These are phyloP conservation scores for Aureobasidium pullulans DNA, from an alignment of 2,329 filamentous ascomycete genomes.

Conservation along the genomic window DNA sequence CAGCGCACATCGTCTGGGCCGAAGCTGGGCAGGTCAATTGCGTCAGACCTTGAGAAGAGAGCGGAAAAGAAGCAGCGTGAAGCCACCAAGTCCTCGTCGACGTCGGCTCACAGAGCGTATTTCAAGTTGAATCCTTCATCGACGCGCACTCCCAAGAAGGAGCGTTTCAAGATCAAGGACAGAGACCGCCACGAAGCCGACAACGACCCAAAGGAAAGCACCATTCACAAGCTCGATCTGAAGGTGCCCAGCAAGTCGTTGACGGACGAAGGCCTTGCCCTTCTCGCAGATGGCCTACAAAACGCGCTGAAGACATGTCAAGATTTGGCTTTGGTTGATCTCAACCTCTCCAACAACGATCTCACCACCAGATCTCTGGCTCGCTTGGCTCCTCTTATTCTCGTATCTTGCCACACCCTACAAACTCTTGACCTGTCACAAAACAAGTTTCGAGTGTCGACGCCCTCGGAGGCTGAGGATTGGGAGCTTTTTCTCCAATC, in stretches of 20 bases:
- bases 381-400: constrained; percentile 35
- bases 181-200: constrained; percentile 10
- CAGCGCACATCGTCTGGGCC: constrained; percentile 40
- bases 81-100: constrained; percentile 16
- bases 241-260: constrained; percentile 39
- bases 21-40: constrained; percentile 39
- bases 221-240: constrained; percentile 34
- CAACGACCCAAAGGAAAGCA: constrained; percentile 12
- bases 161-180: constrained; percentile 2
- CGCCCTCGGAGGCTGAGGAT: constrained; percentile 28
- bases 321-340: constrained; percentile 35
- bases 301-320: constrained; percentile 27
- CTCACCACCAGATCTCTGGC: constrained; percentile 36
- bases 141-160: constrained; percentile 9
- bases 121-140: constrained; percentile 2
- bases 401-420: constrained; percentile 36
- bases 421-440: constrained; percentile 40
- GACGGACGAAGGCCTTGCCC: constrained; percentile 38
- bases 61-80: constrained; percentile 23
- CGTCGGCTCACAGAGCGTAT: constrained; percentile 14
- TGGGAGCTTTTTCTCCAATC: constrained; percentile 40
- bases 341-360: constrained; percentile 39
- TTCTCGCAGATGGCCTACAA: constrained; percentile 37
- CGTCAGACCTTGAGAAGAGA: constrained; percentile 35
- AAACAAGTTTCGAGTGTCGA: constrained; percentile 37